Percentiles rank a stretch among this genome's conserved stretches.
phyloP scores from a whole-genome alignment of 805 yeast species.

The Yamadazyma scolyti region DNA sequence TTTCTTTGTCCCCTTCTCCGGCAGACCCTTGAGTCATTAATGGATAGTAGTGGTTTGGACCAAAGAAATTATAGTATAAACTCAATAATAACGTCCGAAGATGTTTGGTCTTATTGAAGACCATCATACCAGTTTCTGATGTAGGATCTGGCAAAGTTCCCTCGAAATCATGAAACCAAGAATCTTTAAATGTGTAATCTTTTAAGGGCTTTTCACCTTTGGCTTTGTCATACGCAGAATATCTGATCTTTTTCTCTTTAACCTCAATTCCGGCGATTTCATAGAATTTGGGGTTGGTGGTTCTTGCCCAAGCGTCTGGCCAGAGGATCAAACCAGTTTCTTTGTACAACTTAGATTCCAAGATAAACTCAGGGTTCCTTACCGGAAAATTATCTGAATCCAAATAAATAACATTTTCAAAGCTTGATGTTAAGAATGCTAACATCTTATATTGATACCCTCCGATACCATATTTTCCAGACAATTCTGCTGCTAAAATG shows the following conservation, averaged over 20 bases:
- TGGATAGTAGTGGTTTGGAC: conserved; percentile 66
- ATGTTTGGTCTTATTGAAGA: conserved; percentile 59
- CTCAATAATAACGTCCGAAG: conserved; percentile 55
- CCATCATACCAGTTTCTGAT: conserved; percentile 66
- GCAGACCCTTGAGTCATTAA: conserved; percentile 68
- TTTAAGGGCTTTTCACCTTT: conserved; percentile 22
- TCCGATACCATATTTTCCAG: conserved; percentile 22
- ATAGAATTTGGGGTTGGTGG: conserved; percentile 58
- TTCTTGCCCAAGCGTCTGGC: conserved; percentile 73
- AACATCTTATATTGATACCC: conserved; percentile 53
- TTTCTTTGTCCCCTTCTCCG: conserved; percentile 81
- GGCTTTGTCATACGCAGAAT: conserved; percentile 33
- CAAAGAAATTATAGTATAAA: conserved; percentile 60
- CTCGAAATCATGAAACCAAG: conserved; percentile 54
- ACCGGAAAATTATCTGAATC: conserved; percentile 52
- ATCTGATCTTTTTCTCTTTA: conserved; percentile 29
- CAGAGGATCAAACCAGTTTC: conserved; percentile 50
- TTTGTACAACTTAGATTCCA: conserved; percentile 42
- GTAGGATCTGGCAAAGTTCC: conserved; percentile 67
- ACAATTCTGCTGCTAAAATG: conserved; percentile 12
- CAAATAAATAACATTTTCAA: conserved; percentile 44
- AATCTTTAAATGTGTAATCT: conserved; percentile 25
- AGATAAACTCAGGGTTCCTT: conserved; percentile 41
- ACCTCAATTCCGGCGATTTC: conserved; percentile 46
- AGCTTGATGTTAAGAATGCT: conserved; percentile 60